Evolutionary conservation across 2,329 filamentous ascomycete genomes (phyloP).

Genomic region (Aspergillus sp.): DNA sequence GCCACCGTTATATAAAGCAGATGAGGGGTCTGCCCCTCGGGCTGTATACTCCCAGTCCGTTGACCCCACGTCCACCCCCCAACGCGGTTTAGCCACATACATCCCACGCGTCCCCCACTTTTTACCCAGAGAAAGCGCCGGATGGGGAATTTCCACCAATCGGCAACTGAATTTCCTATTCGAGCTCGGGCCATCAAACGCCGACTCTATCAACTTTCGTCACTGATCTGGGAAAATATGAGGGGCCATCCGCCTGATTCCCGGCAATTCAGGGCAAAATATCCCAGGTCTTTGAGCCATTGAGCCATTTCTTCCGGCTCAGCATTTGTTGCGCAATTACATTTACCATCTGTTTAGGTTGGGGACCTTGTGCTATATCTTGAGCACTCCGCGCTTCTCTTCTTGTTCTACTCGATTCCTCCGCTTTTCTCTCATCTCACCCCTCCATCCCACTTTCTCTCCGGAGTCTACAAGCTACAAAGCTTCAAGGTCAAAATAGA

Average conservation of each 20-base stretch:
- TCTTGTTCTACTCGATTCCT: background rate
- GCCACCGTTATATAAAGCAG: conserved; percentile 4
- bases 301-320: conserved; percentile 8
- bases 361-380: conserved; percentile 1
- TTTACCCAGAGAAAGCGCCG: conserved; percentile 5
- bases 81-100: background rate
- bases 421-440: background rate
- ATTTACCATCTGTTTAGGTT: background rate
- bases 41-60: background rate
- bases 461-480: background rate
- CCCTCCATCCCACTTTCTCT: background rate
- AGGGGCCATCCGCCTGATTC: background rate
- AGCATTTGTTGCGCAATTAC: background rate
- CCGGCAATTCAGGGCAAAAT: conserved; percentile 11
- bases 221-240: background rate
- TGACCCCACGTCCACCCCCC: conserved; percentile 10
- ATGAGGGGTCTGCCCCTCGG: background rate
- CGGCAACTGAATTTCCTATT: conserved; percentile 14
- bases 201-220: conserved; percentile 14
- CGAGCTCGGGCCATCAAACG: conserved; percentile 9
- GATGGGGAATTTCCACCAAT: conserved; percentile 19
- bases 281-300: background rate
- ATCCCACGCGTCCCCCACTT: conserved; percentile 16
- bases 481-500: background rate
- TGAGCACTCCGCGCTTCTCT: background rate